Conservation (phyloP, 208 protist genomes). For the Wallacemonas sp. region DNA sequence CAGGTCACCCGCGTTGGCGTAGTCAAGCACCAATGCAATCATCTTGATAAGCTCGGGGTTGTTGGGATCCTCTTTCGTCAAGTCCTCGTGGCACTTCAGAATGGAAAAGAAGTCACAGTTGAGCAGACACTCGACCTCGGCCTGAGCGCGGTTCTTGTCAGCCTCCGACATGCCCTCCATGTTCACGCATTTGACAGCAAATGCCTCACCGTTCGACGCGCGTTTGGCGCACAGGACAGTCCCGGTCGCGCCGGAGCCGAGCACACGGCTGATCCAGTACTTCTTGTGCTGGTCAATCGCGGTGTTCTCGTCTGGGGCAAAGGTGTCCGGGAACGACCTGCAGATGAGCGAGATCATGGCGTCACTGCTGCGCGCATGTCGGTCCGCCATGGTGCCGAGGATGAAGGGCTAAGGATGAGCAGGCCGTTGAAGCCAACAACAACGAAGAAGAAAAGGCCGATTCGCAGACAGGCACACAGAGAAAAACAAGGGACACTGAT, state of each 20-base stretch:
- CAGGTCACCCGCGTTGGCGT: conserved; percentile 51
- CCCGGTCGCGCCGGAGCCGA: conserved; percentile 40
- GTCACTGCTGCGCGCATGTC: conserved; percentile 11
- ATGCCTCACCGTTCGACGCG: conserved; percentile 40
- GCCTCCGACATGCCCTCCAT: conserved; percentile 10
- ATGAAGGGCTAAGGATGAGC: neutral
- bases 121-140: conserved; percentile 24
- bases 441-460: neutral
- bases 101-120: conserved; percentile 25
- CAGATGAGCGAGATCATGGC: conserved; percentile 36
- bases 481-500: conserved; percentile 4
- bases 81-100: conserved; percentile 8
- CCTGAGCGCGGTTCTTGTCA: neutral
- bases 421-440: neutral
- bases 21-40: conserved; percentile 41
- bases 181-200: conserved; percentile 6
- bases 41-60: conserved; percentile 14
- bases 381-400: neutral
- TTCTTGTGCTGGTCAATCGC: conserved; percentile 15
- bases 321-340: conserved; percentile 31
- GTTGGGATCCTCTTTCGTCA: conserved; percentile 6
- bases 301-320: conserved; percentile 25
- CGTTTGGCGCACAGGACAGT: conserved; percentile 24
- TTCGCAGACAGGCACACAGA: neutral
- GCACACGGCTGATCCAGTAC: conserved; percentile 55